Base-by-base conservation (phyloP, 2,329 filamentous ascomycete genomes). In the Rutstroemia sp. region DNA sequence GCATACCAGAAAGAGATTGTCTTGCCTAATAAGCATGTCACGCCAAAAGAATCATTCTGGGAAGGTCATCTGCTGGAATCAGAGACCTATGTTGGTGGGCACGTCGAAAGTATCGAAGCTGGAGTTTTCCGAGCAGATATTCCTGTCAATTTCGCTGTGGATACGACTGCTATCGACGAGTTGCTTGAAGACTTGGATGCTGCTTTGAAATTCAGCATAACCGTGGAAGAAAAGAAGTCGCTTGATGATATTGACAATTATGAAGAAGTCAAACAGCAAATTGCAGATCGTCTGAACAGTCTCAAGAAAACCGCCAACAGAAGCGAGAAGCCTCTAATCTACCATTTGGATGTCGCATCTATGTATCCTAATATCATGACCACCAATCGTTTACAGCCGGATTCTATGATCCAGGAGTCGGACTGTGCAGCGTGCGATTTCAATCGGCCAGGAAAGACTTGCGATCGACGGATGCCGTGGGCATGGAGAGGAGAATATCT, bases 331-430 rank as follows among this genome's bases (percentile, higher is more conserved):
- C 94, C 94, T 4, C 81, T 95, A 34, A 99, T 99, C 62, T 99
- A 99, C 73, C 94, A 99, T 78, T 77, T 99, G 74, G 94, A 99
- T 69, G 95, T 99, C 58, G 94, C 94, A 18, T 96, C 94, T 58
- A 99, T 99, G 94, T 99, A 99, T 70, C 94, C 94, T 9, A 99
- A 99, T 72, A 99, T 99, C 71, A 99, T 99, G 95, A 99, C 95
- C 2, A 99, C 94, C 1, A 99, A 99, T 71, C 88, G 94, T 71
- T 74, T 99, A 48, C 94, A 99, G 65, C 94, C 94, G 0, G 94
- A 99, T 71, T 97, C 94, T n/a, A 95, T 99, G 91, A 95, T 99
- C 54, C 79, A 92, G 49, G 95, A 99, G 70, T 90, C 92, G 0
- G 90, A 96, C 66, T 99, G 95, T 67, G 94, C 94, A 2, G 92